Evolutionary conservation across 352 stramenopile species (phyloP), one percentile per base, ranked within the genome.

Genomic region (Phytophthora ohioensis): DNA sequence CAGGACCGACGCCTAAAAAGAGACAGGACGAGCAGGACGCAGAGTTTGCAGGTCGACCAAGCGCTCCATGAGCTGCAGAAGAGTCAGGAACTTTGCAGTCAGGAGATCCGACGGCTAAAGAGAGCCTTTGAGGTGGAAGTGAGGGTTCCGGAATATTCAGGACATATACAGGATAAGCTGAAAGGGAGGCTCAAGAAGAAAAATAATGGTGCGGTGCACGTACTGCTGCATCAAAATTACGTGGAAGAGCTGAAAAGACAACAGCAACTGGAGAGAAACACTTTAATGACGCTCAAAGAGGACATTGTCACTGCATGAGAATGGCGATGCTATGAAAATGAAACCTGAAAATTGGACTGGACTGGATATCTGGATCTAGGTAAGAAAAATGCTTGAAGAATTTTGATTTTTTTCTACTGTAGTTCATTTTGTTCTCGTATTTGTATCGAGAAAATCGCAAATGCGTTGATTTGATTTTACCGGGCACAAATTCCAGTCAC

Each of bases 241-340:
- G 47, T 63, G 1, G 31, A 73, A 9, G 64, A 57, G n/a, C 39
- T 69, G 11, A 62, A 57, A 31, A 65, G 59, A 21, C 73, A 78
- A 57, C 59, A 70, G 21, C 36, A 67, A 32, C 62, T 49, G 34
- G 39, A 64, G 13, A 49, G 46, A 55, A 15, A 42, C 13, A 51
- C 47, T 27, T 31, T 67, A 8, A 42, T 42, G 34, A 66, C 35
- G 6, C 43, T 58, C 21, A 21, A 42, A 3, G 53, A 70, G 32
- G 9, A 52, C 10, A 11, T 27, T 2, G 51, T 52, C 30, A 62
- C n/a, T 54, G 32, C 34, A 49, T 36, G 21, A 56, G 5, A 32
- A 30, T 30, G 43, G 11, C 21, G 21, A 27, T 27, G 21, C 21
- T 27, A 27, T 27, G 21, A 27, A 27, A 27, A 27, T 27, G 21